Conservation (phyloP, 2,329 filamentous ascomycete species). For the Claviceps quebecensis region DNA sequence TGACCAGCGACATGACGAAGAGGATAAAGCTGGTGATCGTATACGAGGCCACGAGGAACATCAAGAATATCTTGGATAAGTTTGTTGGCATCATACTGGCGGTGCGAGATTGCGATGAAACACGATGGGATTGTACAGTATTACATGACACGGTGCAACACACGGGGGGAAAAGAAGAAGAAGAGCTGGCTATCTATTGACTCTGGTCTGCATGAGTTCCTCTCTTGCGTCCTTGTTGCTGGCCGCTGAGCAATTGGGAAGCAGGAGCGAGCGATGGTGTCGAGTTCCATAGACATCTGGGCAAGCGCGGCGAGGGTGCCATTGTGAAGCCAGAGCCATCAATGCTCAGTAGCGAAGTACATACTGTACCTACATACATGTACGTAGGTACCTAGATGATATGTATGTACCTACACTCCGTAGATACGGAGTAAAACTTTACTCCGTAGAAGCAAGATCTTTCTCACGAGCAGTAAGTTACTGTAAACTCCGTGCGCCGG, state of each 20-base stretch:
- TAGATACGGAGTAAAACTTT: no score
- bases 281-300: background rate
- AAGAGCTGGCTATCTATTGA: background rate
- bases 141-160: background rate
- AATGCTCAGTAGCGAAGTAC: no score
- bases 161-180: background rate
- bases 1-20: conserved; percentile 8
- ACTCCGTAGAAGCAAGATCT: no score
- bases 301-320: background rate
- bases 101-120: background rate
- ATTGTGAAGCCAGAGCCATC: no score
- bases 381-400: no score
- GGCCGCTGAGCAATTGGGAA: background rate
- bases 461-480: no score
- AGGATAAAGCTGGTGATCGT: conserved; percentile 11
- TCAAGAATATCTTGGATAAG: conserved; percentile 6
- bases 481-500: no score
- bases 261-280: background rate
- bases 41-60: conserved; percentile 10
- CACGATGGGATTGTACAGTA: background rate
- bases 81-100: background rate
- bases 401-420: no score
- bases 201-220: background rate
- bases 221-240: background rate
- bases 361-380: no score